Base-by-base conservation (phyloP, 495 filamentous ascomycete species). In the Alectoria sarmentosa region DNA sequence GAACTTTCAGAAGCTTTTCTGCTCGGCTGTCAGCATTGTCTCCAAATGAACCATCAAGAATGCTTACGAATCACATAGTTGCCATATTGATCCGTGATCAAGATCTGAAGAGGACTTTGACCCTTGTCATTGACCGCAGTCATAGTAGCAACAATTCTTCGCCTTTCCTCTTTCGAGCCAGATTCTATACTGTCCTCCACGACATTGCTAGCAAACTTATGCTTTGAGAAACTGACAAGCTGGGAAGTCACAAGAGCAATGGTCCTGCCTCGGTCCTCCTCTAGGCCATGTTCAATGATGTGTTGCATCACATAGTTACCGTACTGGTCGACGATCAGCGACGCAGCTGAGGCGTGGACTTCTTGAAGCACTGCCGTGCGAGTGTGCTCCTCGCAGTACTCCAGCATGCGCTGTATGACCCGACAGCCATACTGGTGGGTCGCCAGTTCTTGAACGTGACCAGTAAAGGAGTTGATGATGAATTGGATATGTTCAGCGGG, bases 271-370 rank as follows among this genome's bases (percentile, higher is more conserved):
- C 89, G 85, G 68, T 96, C 92, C 58, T 88, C 85, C 32, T 85
- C 83, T 38, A 86, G 80, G 19, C 95, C 95, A 66, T 91, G 86
- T 61, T 89, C 82, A 62, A 98, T 93, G 58, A 98, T 84, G 75
- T 98, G 91, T 71, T 98, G 95, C 19, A 89, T 90, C 39, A 98
- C 94, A 73, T 98, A 98, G 76, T 98, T 98, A 38, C 94, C 94
- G 67, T 90, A 98, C 70, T 93, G 90, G 70, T 98, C 91, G 4
- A 87, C 83, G 60, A 98, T 89, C 41, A 98, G 83, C 57, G 78
- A 80, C 34, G 82, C 65, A 0, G 88, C 87, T 70, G 86, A 90
- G 10, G 76, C 76, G 69, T 95, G 90, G 4, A 98, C 79, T 75
- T 98, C 95, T 14, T 80, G 76, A 59, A 97, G 83, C 11, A 98